Conservation (phyloP, 768 basidiomycete genomes). For the Suillus americanus region DNA sequence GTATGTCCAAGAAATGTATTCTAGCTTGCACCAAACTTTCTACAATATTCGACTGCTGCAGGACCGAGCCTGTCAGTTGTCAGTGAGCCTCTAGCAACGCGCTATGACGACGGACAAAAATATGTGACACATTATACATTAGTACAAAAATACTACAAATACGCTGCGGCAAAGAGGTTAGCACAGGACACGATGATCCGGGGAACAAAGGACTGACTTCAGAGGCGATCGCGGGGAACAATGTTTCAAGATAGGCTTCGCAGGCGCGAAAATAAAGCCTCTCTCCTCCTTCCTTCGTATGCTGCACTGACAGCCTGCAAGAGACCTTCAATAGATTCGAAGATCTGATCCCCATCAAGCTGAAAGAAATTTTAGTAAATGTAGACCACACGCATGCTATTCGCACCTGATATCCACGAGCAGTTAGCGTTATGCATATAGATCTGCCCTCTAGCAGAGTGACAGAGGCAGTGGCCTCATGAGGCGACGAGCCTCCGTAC, state of each 20-base stretch:
- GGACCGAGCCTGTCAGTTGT: neutral
- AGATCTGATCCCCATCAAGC: constrained; percentile 32
- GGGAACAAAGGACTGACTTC: neutral
- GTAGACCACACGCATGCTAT: constrained; percentile 1
- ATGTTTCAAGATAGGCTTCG: constrained; percentile 32
- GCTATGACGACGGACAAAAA: neutral
- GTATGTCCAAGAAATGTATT: neutral
- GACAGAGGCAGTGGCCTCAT: constrained; percentile 54
- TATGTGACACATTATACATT: neutral
- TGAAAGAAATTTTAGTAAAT: constrained; percentile 16
- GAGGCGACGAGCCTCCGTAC: constrained; percentile 32
- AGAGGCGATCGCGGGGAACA: neutral
- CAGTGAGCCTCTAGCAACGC: neutral
- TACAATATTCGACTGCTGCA: neutral
- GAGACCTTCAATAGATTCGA: constrained; percentile 62
- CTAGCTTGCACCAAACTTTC: neutral
- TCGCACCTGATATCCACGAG: constrained; percentile 56
- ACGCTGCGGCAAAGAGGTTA: neutral
- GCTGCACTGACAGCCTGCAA: constrained; percentile 54
- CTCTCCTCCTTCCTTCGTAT: constrained; percentile 48
- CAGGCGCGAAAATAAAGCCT: constrained; percentile 47
- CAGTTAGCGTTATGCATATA: constrained; percentile 47
- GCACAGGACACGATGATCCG: neutral
- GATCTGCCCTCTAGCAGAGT: constrained; percentile 55
- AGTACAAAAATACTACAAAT: constrained; percentile 4